Base-by-base conservation (phyloP, 495 filamentous ascomycete genomes). In the Neurospora tetrasperma region DNA sequence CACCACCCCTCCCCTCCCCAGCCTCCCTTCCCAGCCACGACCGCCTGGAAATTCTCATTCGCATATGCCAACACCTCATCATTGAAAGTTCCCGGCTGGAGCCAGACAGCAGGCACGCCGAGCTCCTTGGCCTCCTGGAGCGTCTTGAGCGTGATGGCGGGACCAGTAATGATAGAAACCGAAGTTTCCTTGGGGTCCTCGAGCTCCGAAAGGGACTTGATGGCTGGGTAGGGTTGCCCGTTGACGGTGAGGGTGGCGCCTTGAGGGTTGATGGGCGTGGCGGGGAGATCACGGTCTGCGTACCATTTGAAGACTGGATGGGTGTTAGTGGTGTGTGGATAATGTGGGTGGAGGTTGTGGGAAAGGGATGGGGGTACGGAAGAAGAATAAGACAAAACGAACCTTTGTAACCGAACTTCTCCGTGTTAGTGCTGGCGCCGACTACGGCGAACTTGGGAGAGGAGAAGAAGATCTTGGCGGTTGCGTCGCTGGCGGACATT, bases 401-500 rank as follows among this genome's bases (percentile, higher is more conserved):
- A 93, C 94, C 88, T 84, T 94, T 94, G 83, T 96, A 92, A n/a
- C 96, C 96, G 79, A 91, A 98, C 80, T 97, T 97, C 73, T 84
- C 81, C 69, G 92, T 82, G 80, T 96, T 93, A 62, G 90, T 91
- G 83, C 90, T 93, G 6, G 96, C 96, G 73, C 95, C 95, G 43
- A 95, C 94, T 54, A 99, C 95, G 70, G 94, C 95, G 79, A 93
- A 99, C 75, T 87, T 85, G 42, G 91, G 87, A 20, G 92, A 91
- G 38, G 87, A 86, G 86, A 99, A 97, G 87, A 99, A 98, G 10
- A 86, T 85, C 72, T 88, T 88, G 62, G 94, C 90, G 40, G 89
- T 85, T 69, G 86, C 82, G 76, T 91, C 87, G 76, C 87, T 85
- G 70, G 84, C 76, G 78, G 85, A 84, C 72, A 79, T 81, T 39